Base-by-base conservation (phyloP, 495 filamentous ascomycete genomes). In the Penicillium pulvis region DNA sequence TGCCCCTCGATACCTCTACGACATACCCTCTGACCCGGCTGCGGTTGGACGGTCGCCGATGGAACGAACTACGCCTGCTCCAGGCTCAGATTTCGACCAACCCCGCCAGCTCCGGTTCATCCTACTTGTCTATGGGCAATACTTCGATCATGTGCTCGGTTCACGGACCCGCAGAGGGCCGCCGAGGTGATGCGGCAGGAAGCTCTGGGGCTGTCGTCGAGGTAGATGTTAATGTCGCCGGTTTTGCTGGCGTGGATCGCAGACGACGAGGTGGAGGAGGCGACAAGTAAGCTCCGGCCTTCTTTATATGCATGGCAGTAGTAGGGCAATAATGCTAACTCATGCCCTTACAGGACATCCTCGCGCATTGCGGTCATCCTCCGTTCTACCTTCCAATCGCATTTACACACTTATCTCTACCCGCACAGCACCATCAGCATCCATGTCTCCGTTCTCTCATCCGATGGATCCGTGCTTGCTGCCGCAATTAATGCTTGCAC, bases 71-170 rank as follows among this genome's bases (percentile, higher is more conserved):
- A 43, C 91, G 94, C 28, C 87, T 90, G 31, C 79, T 98, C 45
- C 85, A 88, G 75, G 93, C 89, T 39, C 90, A 95, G 74, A 91
- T 98, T 70, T 89, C 87, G 43, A 97, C 91, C 20, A 93, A 96
- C 74, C 85, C 92, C 26, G 85, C 92, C 55, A 91, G 93, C 31
- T 94, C 97, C 53, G 94, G 94, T 11, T 92, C 88, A 24, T 87
- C 85, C 51, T 97, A 96, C 73, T 81, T 98, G 23, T 90, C 94
- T 65, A 94, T 96, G 87, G 94, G 94, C 58, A 95, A 97, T 70
- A 98, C 95, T 4, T 91, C 95, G 68, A 87, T 98, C 58, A 89
- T 98, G 75, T 98, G 94, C 77, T 92, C 91, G 3, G 86, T 98
- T 9, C 81, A 85, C 6, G 94, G 94, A 0, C 94, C 94, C 0